Evolutionary conservation across 345 rosid species (phyloP), one percentile per base, ranked within the genome.

Genomic region (Populus deltoides): DNA sequence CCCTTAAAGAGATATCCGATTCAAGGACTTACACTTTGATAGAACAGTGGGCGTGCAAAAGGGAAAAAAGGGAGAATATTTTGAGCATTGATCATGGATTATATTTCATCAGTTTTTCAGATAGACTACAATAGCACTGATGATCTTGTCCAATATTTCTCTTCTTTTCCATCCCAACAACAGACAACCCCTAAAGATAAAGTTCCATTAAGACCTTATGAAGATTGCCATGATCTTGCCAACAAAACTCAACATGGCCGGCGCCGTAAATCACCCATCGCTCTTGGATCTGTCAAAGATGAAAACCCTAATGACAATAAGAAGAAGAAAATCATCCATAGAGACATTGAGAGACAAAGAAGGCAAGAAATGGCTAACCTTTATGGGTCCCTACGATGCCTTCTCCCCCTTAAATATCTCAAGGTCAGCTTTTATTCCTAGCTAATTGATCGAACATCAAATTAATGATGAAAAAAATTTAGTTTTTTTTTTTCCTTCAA

Each of bases 301-400:
- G 76, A 53, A 11, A 75, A 41, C 77, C 66, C 78, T 55, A 17
- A 15, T 25, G 79, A 70, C 15, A 11, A 8, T 16, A 80, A 81
- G 70, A 83, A 66, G 74, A 85, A 72, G 79, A 86, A 81, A 68
- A 62, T 83, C 49, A 35, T 74, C 27, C 90, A 83, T 62, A 78
- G 87, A 79, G 86, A 87, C 13, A 70, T 81, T 51, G 89, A 87
- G 73, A 51, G 84, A 72, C 86, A 79, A 63, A 80, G 90, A 65
- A 82, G 90, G 65, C 88, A 87, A 78, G 88, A 86, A 67, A 87
- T 85, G 89, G 77, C 86, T 24, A 18, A 78, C 36, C 87, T 83
- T 39, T 78, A 81, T 65, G 62, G 80, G 1, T 68, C 85, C 53
- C 80, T 89, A 18, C 47, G 88, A 55, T 71, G 83, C 38, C 77